Evolutionary conservation across 1,284 basidiomycete genomes (phyloP).

Genomic region (Anthracocystis setariae): DNA sequence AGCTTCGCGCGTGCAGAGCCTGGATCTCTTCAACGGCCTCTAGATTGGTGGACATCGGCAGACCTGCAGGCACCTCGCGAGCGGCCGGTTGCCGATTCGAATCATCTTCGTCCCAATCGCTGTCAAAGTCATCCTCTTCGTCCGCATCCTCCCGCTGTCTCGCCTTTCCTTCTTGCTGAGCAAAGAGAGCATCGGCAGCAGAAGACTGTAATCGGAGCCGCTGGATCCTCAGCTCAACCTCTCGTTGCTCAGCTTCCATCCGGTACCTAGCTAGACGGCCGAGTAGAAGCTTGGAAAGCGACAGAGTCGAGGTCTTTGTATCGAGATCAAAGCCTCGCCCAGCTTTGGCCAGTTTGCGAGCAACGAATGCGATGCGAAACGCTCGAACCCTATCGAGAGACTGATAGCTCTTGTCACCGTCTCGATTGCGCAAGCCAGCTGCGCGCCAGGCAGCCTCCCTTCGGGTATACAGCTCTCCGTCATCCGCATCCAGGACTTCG

Average conservation of each 20-base stretch:
- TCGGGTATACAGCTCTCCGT: constrained; percentile 42
- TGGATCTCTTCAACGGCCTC: constrained; percentile 68
- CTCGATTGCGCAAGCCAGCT: constrained; percentile 80
- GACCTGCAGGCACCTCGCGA: not conserved
- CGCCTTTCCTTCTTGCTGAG: constrained; percentile 36
- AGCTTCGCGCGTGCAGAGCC: constrained; percentile 72
- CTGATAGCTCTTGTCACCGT: constrained; percentile 71
- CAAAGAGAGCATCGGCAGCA: not conserved
- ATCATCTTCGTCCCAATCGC: constrained; percentile 20
- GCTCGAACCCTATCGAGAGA: constrained; percentile 71
- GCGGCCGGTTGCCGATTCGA: constrained; percentile 4
- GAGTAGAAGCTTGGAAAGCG: constrained; percentile 76
- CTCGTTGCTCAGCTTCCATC: constrained; percentile 72
- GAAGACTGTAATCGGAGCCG: constrained; percentile 67
- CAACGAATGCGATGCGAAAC: constrained; percentile 79
- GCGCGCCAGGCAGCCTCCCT: constrained; percentile 67
- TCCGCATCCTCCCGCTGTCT: constrained; percentile 20
- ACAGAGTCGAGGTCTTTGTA: constrained; percentile 45
- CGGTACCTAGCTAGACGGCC: constrained; percentile 78
- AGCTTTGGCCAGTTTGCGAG: constrained; percentile 76
- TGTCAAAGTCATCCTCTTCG: constrained; percentile 42
- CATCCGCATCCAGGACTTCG: constrained; percentile 49
- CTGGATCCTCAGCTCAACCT: constrained; percentile 69
- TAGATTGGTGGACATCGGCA: constrained; percentile 1
- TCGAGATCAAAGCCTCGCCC: constrained; percentile 82